These are phyloP conservation scores for Malus fusca DNA, from an alignment of 306 rosid species.

Conservation along the genomic window DNA sequence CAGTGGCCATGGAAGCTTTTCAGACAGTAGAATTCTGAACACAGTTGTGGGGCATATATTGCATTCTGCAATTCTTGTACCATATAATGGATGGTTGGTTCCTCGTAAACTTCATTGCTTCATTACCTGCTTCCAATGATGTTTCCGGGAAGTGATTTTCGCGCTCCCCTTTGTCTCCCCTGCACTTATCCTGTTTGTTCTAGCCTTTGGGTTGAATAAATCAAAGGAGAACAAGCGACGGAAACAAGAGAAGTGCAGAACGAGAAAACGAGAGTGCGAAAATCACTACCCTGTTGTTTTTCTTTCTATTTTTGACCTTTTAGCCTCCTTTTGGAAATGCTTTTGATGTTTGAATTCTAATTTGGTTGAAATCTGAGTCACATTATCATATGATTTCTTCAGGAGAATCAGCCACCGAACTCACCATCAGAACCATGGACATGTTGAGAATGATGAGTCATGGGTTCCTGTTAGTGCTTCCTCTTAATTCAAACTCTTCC, in stretches of 20 bases:
- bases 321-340: not conserved
- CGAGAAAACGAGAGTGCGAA: not conserved
- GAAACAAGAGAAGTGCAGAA: not conserved
- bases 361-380: not conserved
- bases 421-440: slow-evolving; percentile 97
- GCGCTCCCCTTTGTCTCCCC: not conserved
- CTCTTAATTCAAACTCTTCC: not conserved
- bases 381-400: slow-evolving; percentile 6
- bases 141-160: not conserved
- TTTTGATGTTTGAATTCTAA: not conserved
- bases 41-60: slow-evolving; percentile 71
- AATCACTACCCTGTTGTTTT: not conserved
- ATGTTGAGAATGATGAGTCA: slow-evolving; percentile 89
- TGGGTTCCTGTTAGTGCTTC: slow-evolving; percentile 84
- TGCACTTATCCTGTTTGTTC: not conserved
- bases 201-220: not conserved
- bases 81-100: slow-evolving; percentile 86
- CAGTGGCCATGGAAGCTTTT: slow-evolving; percentile 99
- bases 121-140: not conserved
- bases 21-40: slow-evolving; percentile 46
- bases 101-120: not conserved
- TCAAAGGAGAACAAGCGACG: too few species aligned
- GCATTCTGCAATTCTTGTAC: slow-evolving; percentile 87
- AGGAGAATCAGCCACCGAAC: slow-evolving; percentile 97
- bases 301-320: not conserved